Conservation (phyloP, 495 filamentous ascomycete genomes). For the Antarctomyces pellizariae region DNA sequence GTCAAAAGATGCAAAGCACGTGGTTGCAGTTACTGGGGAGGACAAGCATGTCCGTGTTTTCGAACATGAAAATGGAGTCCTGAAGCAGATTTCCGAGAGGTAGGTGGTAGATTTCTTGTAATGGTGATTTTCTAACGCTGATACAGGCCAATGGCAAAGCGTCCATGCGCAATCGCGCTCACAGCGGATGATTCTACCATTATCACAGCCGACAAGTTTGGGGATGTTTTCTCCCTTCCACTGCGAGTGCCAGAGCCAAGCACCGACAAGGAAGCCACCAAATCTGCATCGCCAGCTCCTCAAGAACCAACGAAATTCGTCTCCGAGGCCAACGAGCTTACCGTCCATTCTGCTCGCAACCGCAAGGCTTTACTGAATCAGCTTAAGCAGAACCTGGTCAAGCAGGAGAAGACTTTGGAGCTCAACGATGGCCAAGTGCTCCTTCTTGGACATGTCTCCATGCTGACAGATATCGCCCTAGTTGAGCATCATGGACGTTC, state of each 20-base stretch:
- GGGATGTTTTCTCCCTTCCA: slow-evolving; percentile 82
- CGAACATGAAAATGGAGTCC: slow-evolving; percentile 27
- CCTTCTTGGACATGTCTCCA: slow-evolving; percentile 79
- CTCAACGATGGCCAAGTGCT: slow-evolving; percentile 44
- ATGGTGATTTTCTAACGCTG: not conserved
- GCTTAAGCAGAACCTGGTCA: slow-evolving; percentile 22
- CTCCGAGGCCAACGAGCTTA: slow-evolving; percentile 43
- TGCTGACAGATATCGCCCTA: slow-evolving; percentile 53
- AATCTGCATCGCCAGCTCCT: slow-evolving; percentile 1
- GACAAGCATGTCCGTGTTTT: slow-evolving; percentile 84
- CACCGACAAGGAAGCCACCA: slow-evolving; percentile 1
- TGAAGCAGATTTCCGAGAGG: too few species aligned
- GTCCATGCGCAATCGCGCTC: slow-evolving; percentile 50
- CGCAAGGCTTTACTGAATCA: slow-evolving; percentile 53
- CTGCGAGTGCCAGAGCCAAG: slow-evolving; percentile 20
- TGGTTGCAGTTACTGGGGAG: slow-evolving; percentile 60
- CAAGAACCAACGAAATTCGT: slow-evolving; percentile 15
- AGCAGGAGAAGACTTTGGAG: slow-evolving; percentile 15
- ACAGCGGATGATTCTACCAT: slow-evolving; percentile 44
- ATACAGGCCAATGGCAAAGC: slow-evolving; percentile 64
- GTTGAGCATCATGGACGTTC: slow-evolving; percentile 20
- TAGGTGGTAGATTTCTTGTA: slow-evolving; percentile 8
- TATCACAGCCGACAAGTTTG: slow-evolving; percentile 77
- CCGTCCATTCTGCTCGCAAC: slow-evolving; percentile 70
- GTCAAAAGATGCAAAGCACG: slow-evolving; percentile 34